Conservation (phyloP, 257 asterid genomes). For the Apocynum venetum region DNA sequence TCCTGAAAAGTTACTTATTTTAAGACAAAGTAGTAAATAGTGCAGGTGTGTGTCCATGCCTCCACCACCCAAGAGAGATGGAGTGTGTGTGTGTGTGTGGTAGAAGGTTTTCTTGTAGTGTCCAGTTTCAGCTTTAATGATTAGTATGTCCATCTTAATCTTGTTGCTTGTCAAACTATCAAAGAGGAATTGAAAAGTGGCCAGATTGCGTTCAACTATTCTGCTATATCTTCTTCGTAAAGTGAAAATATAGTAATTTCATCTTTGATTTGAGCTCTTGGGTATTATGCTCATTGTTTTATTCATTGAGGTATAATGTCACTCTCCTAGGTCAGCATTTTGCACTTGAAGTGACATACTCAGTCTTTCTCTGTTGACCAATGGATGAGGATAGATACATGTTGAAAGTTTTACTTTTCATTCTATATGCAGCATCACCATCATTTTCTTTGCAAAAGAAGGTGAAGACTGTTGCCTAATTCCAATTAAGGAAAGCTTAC, state of each 20-base stretch:
- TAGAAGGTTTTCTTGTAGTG: neutral
- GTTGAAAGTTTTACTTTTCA: constrained; percentile 6
- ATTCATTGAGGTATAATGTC: neutral
- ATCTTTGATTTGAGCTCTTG: neutral
- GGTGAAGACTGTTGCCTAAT: constrained; percentile 77
- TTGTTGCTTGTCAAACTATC: neutral
- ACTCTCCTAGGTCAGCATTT: neutral
- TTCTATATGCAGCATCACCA: constrained; percentile 60
- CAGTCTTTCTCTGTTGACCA: neutral
- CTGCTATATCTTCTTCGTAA: neutral
- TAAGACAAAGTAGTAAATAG: neutral
- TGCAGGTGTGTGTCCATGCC: neutral
- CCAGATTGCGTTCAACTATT: neutral
- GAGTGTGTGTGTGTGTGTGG: neutral
- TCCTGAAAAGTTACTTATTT: neutral
- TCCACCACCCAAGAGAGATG: neutral
- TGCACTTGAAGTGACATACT: neutral
- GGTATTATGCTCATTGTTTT: neutral
- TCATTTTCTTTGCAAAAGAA: constrained; percentile 85
- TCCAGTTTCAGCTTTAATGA: neutral
- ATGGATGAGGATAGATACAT: neutral
- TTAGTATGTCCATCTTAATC: neutral
- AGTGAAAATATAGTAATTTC: neutral
- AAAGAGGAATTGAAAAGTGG: neutral
- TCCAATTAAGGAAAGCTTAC: constrained; percentile 55